Base-by-base conservation (phyloP, 257 asterid species). In the Asclepias syriaca region DNA sequence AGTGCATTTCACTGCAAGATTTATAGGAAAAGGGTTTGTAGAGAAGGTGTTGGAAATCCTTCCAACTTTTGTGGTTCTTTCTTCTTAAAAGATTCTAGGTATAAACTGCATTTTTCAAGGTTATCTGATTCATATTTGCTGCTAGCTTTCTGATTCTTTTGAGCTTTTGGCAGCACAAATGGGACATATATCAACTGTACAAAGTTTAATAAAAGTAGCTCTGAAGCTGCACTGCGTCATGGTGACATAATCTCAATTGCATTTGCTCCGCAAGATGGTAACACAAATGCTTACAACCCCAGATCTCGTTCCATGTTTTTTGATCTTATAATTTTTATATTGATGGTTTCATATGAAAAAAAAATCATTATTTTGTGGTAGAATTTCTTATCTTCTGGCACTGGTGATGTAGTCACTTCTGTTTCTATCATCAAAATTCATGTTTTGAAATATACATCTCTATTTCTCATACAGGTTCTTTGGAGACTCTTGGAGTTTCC, bases 191-290 rank as follows among this genome's bases (percentile, higher is more conserved):
- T 92, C 57, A 95, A 95, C 82, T 88, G 92, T 94, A 87, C 83
- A 74, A 95, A 84, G 84, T 77, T 90, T 89, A 88, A 51, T 73
- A 95, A 88, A 82, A 81, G 79, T 77, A 85, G 89, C 82, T 40
- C 90, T 65, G 98, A 87, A 76, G 87, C 82, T 69, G 85, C 84
- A 79, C 86, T 95, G 72, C 75, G 65, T 61, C 98, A 95, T 80
- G 99, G 99, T 24, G 99, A 95, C 84, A 90, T 95, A 50, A 84
- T 95, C 78, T 95, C 99, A 55, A 83, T 92, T 78, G 85, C 98
- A 19, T 87, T 89, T 82, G 83, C 81, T 75, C 98, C 99, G 12
- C 89, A 95, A 32, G 89, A 90, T 73, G 99, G 99, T 95, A 88
- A 75, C 65, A 66, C 75, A 80, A 64, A 74, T 79, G 74, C 65